Evolutionary conservation across 2,329 filamentous ascomycete genomes (phyloP), one percentile per base, ranked within the genome.

Genomic region (Mycosphaerella arachidis): DNA sequence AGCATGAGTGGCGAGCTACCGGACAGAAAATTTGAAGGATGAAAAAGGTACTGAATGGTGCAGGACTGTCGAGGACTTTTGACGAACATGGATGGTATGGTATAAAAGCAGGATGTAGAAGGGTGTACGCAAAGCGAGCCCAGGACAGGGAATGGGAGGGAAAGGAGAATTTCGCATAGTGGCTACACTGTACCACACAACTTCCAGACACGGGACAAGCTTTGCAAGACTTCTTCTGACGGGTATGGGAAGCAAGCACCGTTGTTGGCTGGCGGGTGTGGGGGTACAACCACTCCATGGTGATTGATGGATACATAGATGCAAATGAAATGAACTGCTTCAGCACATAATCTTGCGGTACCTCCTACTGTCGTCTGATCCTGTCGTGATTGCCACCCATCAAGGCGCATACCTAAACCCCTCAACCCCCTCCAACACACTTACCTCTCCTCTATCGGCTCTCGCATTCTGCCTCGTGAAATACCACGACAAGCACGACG

Each of bases 391-490:
- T 24, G 24, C 24, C 24, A 24, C 3, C 24, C 8, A 35, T 18
- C 16, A 53, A 8, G 51, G 51, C 33, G 51, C 51, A 12, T 40
- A 53, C 31, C 51, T 35, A 13, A 40, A 40, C n/a, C 51, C 51
- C 7, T 18, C 16, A 3, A 53, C 31, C 2, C 31, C 55, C 51
- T 67, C 66, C 37, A 67, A 50, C 18, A 62, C 48, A 13, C 13
- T 16, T 1, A 16, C 37, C 8, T 57, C 51, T 1, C 59, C 66
- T 30, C 51, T 30, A 30, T 67, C 61, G 0, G 66, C 66, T 56
- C 35, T 60, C 48, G 40, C 50, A 29, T 66, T 67, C 56, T 65
- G 62, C 31, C 54, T 48, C 48, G 55, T 64, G 50, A 64, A 64
- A 33, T 64, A 60, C 37, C 58, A 35, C 16, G 60, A 63, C 56